Base-by-base conservation (phyloP, 306 rosid species). In the Carpinus fangiana region DNA sequence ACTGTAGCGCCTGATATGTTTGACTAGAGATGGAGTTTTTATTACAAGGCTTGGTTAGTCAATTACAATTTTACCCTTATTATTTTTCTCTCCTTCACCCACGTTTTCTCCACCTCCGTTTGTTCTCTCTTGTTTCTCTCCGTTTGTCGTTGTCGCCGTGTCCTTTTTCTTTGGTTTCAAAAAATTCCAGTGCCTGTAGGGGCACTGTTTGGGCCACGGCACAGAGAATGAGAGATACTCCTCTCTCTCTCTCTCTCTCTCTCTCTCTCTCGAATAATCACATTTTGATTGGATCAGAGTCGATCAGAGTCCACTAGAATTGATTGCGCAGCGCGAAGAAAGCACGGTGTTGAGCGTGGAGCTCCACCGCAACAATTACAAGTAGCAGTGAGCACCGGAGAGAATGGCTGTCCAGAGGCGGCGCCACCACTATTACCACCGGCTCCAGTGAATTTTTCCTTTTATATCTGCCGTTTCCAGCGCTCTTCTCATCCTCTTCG, bases 401-500 rank as follows among this genome's bases (percentile, higher is more conserved):
- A 57, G 34, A 46, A 88, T 88, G 99, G 94, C 92, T 36, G 60
- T 74, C 79, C 98, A 84, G 61, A 92, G 99, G 85, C 99, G 99
- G 85, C 99, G 99, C 74, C 76, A 84, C 81, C 86, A 90, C 84
- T 82, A 84, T 85, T 81, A 81, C 70, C 89, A 90, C 78, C 89
- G 97, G 11, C 86, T 87, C 77, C 89, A 92, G 31, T 77, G 50
- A 5, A 26, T 89, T 76, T 70, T 91, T 79, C 99, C 97, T 56
- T 56, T 88, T 62, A 65, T 96, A 53, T 90, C 97, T 9, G 84
- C 90, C 86, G 71, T 89, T 83, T 86, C 87, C 75, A 90, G 86
- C 62, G 85, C 87, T 46, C 82, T 96, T 8, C 87, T 96, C 43
- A 64, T 96, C 65, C 85, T 96, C 86, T 88, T 93, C 71, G 93